These are phyloP conservation scores for Suillus subluteus DNA, from an alignment of 768 basidiomycete species.

Conservation along the genomic window DNA sequence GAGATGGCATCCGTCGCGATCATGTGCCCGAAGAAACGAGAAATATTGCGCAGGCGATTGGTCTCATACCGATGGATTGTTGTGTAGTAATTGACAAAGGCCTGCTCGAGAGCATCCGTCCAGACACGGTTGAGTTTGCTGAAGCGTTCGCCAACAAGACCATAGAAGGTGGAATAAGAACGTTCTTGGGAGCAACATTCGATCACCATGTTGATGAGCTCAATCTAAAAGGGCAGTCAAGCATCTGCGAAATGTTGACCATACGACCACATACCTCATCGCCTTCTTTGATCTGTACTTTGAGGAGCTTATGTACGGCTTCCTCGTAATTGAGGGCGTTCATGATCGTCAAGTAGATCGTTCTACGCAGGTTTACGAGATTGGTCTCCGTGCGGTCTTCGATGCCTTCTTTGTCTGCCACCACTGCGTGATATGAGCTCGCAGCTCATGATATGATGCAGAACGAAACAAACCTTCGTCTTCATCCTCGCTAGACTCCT, in stretches of 20 bases:
- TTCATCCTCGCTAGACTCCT: slow-evolving; percentile 68
- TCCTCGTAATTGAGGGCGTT: slow-evolving; percentile 98
- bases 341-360: slow-evolving; percentile 98
- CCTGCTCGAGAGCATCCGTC: slow-evolving; percentile 87
- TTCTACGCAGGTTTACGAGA: slow-evolving; percentile 89
- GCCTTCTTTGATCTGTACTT: slow-evolving; percentile 88
- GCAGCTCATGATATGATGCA: slow-evolving; percentile 32
- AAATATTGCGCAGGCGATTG: slow-evolving; percentile 96
- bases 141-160: slow-evolving; percentile 94
- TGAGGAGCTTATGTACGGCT: slow-evolving; percentile 97
- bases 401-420: slow-evolving; percentile 84
- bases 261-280: slow-evolving; percentile 71
- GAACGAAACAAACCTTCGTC: slow-evolving; percentile 41
- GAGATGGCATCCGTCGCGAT: slow-evolving; percentile 85
- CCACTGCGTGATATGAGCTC: slow-evolving; percentile 45
- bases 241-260: background rate
- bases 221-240: slow-evolving; percentile 59
- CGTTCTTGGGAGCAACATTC: slow-evolving; percentile 99
- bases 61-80: slow-evolving; percentile 99
- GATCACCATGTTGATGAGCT: slow-evolving; percentile 97
- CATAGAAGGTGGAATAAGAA: slow-evolving; percentile 97
- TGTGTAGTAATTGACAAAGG: slow-evolving; percentile 88
- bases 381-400: slow-evolving; percentile 96
- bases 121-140: slow-evolving; percentile 95
- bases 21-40: slow-evolving; percentile 94